Evolutionary conservation across 768 basidiomycete genomes (phyloP), one percentile per base, ranked within the genome.

Genomic region (Dacryopinax spathularia): DNA sequence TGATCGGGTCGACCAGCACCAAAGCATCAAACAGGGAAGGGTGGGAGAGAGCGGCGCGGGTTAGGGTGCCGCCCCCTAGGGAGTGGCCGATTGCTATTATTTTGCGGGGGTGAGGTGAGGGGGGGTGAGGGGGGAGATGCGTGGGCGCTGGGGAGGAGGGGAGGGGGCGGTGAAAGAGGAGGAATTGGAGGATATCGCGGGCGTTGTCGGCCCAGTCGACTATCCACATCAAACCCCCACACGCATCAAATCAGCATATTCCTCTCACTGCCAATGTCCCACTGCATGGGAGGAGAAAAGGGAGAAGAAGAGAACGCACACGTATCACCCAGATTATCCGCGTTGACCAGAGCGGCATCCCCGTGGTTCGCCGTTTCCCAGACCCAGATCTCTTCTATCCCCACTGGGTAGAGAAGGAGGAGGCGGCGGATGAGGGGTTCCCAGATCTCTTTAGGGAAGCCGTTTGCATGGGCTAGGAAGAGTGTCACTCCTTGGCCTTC

Each of bases 391-490:
- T 87, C 82, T 76, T 89, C 78, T 72, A 92, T 67, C 76, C 76
- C 63, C n/a, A n/a, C n/a, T 33, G 72, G 69, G 18, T 76, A 69
- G 1, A 74, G 75, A 31, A 77, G 72, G 1, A 93, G 70, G 6
- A 94, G 71, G 34, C 75, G 67, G 0, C 71, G 72, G 1, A 95
- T 65, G 18, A 80, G 79, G 0, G 88, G 83, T 70, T 94, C 89
- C 85, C 88, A 95, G 9, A 81, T 87, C 90, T 94, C 91, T 72
- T 93, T 94, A 56, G 82, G 83, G 68, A 94, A 87, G 1, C 93
- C 91, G 72, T 90, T 94, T 1, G 89, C 90, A 71, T 94, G 92
- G 2, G 83, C 82, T 56, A 89, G 77, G 66, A 93, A 81, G 61
- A 94, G 73, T 0, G 90, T 94, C 10, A 88, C 61, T 0, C 86